Evolutionary conservation across 2,329 filamentous ascomycete species (phyloP).

Genomic region (Pseudogymnoascus sp.): DNA sequence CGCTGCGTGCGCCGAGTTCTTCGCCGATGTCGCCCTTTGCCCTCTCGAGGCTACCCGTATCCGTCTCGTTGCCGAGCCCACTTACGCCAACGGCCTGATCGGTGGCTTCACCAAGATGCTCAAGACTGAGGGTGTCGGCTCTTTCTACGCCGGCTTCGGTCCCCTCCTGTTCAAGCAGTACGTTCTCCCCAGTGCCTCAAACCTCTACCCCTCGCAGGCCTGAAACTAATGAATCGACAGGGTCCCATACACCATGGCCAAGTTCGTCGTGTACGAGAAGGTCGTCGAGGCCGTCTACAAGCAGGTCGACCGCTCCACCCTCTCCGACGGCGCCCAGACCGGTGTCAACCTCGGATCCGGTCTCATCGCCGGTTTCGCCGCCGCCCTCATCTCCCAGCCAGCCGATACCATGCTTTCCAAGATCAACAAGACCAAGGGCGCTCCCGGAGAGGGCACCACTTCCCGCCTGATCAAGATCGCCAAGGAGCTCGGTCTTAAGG

Average conservation of each 20-base stretch:
- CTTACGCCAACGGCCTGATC: slow-evolving; percentile 71
- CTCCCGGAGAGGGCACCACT: slow-evolving; percentile 75
- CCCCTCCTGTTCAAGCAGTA: slow-evolving; percentile 77
- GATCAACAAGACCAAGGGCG: slow-evolving; percentile 92
- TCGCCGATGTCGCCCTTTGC: slow-evolving; percentile 76
- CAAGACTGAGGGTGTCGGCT: slow-evolving; percentile 72
- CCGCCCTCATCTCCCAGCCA: slow-evolving; percentile 78
- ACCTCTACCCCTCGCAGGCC: slow-evolving; percentile 15
- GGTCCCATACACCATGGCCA: slow-evolving; percentile 90
- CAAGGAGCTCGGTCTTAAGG: slow-evolving; percentile 72
- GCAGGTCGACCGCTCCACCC: slow-evolving; percentile 58
- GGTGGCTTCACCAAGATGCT: slow-evolving; percentile 76
- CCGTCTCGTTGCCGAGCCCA: slow-evolving; percentile 81
- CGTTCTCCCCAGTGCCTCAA: slow-evolving; percentile 24
- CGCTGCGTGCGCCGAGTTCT: slow-evolving; percentile 56
- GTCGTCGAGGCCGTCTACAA: slow-evolving; percentile 66
- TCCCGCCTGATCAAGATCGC: slow-evolving; percentile 79
- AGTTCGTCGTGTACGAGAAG: slow-evolving; percentile 92
- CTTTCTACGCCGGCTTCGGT: slow-evolving; percentile 88
- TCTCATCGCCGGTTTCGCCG: slow-evolving; percentile 75
- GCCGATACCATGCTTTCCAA: slow-evolving; percentile 91
- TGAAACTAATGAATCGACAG: slow-evolving; percentile 33
- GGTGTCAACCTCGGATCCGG: slow-evolving; percentile 71
- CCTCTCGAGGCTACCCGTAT: slow-evolving; percentile 90
- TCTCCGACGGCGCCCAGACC: slow-evolving; percentile 64